Evolutionary conservation across 2,329 filamentous ascomycete genomes (phyloP).

Genomic region (Calonectria crousiana): DNA sequence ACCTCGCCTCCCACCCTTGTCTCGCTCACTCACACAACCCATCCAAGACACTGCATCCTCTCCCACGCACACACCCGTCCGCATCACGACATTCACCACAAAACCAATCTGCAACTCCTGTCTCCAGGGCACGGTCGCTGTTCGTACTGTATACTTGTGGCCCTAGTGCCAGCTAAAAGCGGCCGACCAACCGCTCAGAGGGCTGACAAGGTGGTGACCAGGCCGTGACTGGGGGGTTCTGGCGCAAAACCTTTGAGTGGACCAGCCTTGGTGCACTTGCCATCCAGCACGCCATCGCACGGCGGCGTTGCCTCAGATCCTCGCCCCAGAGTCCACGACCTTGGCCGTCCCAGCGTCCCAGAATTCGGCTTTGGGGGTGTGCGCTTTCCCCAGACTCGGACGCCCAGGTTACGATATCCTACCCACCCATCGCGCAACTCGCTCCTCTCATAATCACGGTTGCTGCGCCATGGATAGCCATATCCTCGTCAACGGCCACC

Average conservation of each 20-base stretch:
- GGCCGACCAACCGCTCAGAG: constrained; percentile 27
- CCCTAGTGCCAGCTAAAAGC: constrained; percentile 25
- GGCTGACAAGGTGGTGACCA: constrained; percentile 27
- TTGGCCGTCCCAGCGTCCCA: constrained; percentile 1
- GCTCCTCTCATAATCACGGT: constrained; percentile 31
- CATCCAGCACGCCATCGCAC: constrained; percentile 45
- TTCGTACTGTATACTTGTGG: constrained; percentile 21
- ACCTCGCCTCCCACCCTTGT: constrained; percentile 25
- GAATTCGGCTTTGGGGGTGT: constrained; percentile 18
- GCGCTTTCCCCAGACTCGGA: constrained; percentile 36
- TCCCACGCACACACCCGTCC: not conserved
- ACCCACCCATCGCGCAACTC: constrained; percentile 46
- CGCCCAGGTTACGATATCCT: constrained; percentile 44
- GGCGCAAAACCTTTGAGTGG: constrained; percentile 37
- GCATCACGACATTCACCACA: not conserved
- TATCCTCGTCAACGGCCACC: constrained; percentile 43
- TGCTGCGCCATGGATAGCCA: constrained; percentile 42
- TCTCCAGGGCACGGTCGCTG: constrained; percentile 12
- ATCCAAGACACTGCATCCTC: constrained; percentile 15
- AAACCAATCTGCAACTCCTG: not conserved
- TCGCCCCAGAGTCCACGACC: constrained; percentile 24
- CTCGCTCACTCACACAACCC: constrained; percentile 14
- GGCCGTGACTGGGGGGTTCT: constrained; percentile 37
- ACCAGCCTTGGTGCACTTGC: constrained; percentile 36
- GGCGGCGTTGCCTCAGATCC: constrained; percentile 44